Evolutionary conservation across 1,284 basidiomycete species (phyloP), one percentile per base, ranked within the genome.

Genomic region (Wallemia hederae): DNA sequence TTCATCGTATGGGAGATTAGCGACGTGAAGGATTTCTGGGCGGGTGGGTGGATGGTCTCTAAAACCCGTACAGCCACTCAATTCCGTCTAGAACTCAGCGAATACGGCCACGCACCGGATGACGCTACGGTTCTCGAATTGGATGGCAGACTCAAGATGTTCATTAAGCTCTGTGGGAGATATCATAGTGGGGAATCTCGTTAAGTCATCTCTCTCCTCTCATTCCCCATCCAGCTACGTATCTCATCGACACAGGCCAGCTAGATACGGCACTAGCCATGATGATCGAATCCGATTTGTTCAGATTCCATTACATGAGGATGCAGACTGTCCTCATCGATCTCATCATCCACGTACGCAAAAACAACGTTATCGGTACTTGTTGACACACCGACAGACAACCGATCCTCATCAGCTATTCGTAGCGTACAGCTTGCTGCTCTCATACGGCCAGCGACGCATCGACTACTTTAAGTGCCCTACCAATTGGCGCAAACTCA

Each of bases 401-500:
- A 90, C 87, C n/a, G 80, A 92, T 67, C 88, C 89, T 0, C 88
- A 91, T 66, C 74, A 77, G 17, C 80, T 87, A 63, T 80, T 87
- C 66, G 81, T 94, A 61, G 74, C 82, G 28, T 89, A 87, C 70
- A 78, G 80, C 64, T 72, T 89, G 59, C 77, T 92, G 24, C 76
- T 88, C 24, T 76, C 75, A 65, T 82, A 83, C 67, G 90, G 89
- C 1, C 77, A 79, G 29, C 78, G 79, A 7, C 77, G 81, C 62
- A 66, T 77, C 1, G 75, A 77, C 31, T 80, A 88, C 66, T 80
- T 89, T 65, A 79, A 84, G 33, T 81, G 80, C 5, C 79, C 82
- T 61, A 81, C 83, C 64, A 80, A 81, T 64, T 91, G 87, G 86
- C 75, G 80, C 59, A 79, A 81, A 14, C 73, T 91, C n/a, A 70